phyloP scores from a whole-genome alignment of 306 rosid species.

The Gleditsia sinensis region DNA sequence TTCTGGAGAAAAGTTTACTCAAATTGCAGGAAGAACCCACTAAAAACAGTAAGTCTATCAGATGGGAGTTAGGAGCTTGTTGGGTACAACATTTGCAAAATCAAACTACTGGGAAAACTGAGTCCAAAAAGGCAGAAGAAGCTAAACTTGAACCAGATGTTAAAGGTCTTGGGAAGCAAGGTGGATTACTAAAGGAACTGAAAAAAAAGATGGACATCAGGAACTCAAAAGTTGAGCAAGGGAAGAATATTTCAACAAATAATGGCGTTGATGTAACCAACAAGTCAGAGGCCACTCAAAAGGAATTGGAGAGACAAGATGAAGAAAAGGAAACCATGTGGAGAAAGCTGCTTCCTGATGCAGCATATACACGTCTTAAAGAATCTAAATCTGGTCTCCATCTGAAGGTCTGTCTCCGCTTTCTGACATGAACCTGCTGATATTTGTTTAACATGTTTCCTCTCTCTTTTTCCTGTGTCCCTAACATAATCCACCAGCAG shows the following conservation, averaged over 20 bases:
- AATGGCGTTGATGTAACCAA: slow-evolving; percentile 40
- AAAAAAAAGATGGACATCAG: slow-evolving; percentile 75
- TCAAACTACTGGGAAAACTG: slow-evolving; percentile 78
- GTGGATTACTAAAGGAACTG: slow-evolving; percentile 88
- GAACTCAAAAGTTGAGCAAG: slow-evolving; percentile 64
- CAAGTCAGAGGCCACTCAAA: slow-evolving; percentile 59
- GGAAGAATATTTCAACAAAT: slow-evolving; percentile 51
- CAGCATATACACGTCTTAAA: slow-evolving; percentile 84
- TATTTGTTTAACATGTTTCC: slow-evolving; percentile 23
- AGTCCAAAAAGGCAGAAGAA: slow-evolving; percentile 73
- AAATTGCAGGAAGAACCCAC: slow-evolving; percentile 74
- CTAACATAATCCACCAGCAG: background rate
- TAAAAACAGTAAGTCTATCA: slow-evolving; percentile 59
- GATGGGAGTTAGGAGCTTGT: slow-evolving; percentile 99
- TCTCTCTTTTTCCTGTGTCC: background rate
- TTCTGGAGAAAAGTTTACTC: slow-evolving; percentile 72
- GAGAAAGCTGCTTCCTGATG: slow-evolving; percentile 79
- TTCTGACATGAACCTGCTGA: slow-evolving; percentile 17
- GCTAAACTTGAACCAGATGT: slow-evolving; percentile 79
- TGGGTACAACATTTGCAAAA: slow-evolving; percentile 97
- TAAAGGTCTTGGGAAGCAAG: slow-evolving; percentile 98
- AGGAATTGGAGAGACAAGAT: slow-evolving; percentile 63
- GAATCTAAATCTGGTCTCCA: slow-evolving; percentile 94
- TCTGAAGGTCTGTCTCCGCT: slow-evolving; percentile 61
- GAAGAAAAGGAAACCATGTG: slow-evolving; percentile 74